These are phyloP conservation scores for Tubosaeta brunneosetosa DNA, from an alignment of 768 basidiomycete species.

Conservation along the genomic window DNA sequence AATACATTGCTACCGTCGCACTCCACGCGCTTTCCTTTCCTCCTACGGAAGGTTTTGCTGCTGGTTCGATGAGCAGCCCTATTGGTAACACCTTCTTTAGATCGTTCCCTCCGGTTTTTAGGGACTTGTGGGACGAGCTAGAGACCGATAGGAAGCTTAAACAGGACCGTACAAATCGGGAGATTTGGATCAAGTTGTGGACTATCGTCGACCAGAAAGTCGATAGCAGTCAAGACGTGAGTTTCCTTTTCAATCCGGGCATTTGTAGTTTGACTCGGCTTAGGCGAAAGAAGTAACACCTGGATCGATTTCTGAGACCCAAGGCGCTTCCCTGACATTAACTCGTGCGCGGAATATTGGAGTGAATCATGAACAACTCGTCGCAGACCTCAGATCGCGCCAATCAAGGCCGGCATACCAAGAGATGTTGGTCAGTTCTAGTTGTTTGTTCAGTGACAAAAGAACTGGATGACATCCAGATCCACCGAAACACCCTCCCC, in stretches of 20 bases:
- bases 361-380: constrained; percentile 46
- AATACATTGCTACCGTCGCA: constrained; percentile 85
- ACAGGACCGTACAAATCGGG: constrained; percentile 62
- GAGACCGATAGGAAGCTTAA: constrained; percentile 56
- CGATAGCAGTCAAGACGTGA: constrained; percentile 40
- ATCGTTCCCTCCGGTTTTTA: constrained; percentile 72
- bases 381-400: constrained; percentile 55
- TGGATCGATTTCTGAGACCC: constrained; percentile 21
- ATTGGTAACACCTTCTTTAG: constrained; percentile 65
- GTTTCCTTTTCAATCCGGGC: constrained; percentile 2
- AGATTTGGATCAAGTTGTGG: constrained; percentile 65
- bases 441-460: not conserved
- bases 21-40: constrained; percentile 75
- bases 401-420: constrained; percentile 66
- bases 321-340: constrained; percentile 7
- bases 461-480: constrained; percentile 35
- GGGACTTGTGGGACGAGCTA: constrained; percentile 91
- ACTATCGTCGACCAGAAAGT: constrained; percentile 61
- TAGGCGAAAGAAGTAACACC: constrained; percentile 14
- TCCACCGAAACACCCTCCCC: constrained; percentile 72
- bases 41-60: constrained; percentile 56
- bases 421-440: constrained; percentile 74
- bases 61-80: constrained; percentile 41
- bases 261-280: constrained; percentile 1
- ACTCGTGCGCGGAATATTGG: constrained; percentile 8